Evolutionary conservation across 345 rosid genomes (phyloP), one percentile per base, ranked within the genome.

Genomic region (Salix viminalis): DNA sequence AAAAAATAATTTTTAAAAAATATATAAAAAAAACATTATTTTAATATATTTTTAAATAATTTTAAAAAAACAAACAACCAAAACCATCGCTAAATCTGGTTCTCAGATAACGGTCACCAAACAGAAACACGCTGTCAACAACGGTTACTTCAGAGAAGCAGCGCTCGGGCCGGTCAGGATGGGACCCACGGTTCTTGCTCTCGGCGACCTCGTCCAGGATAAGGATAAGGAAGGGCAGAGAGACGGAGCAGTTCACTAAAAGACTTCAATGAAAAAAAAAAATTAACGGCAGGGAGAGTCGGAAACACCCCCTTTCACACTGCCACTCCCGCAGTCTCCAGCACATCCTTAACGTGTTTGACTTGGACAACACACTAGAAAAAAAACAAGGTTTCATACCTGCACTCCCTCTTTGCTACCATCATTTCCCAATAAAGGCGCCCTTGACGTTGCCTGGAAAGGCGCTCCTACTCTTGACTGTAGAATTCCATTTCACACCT

Each of bases 71-170:
- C 0, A 30, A 30, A 30, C 4, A 30, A 30, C 32, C 32, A 30
- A 30, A 30, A 30, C 32, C 0, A 30, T 30, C 32, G 32, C 32
- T 2, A 30, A 30, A 30, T 30, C 32, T 30, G 32, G 32, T 30
- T 30, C 32, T 30, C 32, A 30, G 4, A 18, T 69, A 79, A 69
- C 81, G 81, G 81, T 78, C 60, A 54, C 73, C 72, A 15, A 13
- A 24, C 18, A 50, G 66, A 1, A 16, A 28, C 65, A 78, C 46
- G 72, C n/a, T 7, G 18, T 56, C 28, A 14, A 15, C 23, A 67
- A 72, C 76, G 72, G 72, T 67, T 72, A 72, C 76, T 78, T 78
- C 76, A 65, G 67, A 79, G 91, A 77, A 85, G 86, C 79, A 2
- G 83, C 80, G 12, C 66, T 71, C 4, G 76, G 34, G 3, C 71